Base-by-base conservation (phyloP, 345 rosid genomes). In the Hibiscus trionum region DNA sequence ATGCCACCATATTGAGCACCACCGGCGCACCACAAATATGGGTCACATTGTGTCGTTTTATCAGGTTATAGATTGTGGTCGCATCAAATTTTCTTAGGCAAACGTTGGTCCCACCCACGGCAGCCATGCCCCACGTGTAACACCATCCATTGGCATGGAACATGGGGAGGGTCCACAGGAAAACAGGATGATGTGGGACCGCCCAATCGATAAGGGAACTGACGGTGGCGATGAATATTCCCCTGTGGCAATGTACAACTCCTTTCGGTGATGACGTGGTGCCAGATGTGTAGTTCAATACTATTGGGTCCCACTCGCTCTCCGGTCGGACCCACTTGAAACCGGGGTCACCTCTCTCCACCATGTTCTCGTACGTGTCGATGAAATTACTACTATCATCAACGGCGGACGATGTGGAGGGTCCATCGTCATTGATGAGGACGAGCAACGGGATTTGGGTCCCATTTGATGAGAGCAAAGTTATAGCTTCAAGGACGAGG, bases 341-440 rank as follows among this genome's bases (percentile, higher is more conserved):
- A 85, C 86, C 29, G 76, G 97, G 88, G 55, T 83, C 93, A 77
- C 85, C 86, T 63, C 88, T 93, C 12, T 84, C 84, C 1, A 31
- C 44, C 4, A 87, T 75, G 10, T 64, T 75, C 2, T 74, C 63
- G 0, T 76, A 68, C 4, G 49, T 47, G 44, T 77, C 83, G 6
- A 21, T 64, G 11, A 83, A 84, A 73, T 42, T 9, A 10, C 79
- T 75, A 0, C 84, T 88, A 7, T 2, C 80, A 87, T 0, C 81
- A 11, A 14, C 53, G 11, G 53, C 0, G 72, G 74, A 83, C 77
- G 16, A 79, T 42, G 52, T 84, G 84, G 7, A 86, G 88, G 10
- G 83, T 79, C 81, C 35, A 88, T 70, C 1, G 85, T 82, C 19
- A 52, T 66, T 2, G 84, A 87, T 7, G 33, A 58, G 33, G 66